Conservation (phyloP, 2,329 filamentous ascomycete species). For the Colletotrichum horii region DNA sequence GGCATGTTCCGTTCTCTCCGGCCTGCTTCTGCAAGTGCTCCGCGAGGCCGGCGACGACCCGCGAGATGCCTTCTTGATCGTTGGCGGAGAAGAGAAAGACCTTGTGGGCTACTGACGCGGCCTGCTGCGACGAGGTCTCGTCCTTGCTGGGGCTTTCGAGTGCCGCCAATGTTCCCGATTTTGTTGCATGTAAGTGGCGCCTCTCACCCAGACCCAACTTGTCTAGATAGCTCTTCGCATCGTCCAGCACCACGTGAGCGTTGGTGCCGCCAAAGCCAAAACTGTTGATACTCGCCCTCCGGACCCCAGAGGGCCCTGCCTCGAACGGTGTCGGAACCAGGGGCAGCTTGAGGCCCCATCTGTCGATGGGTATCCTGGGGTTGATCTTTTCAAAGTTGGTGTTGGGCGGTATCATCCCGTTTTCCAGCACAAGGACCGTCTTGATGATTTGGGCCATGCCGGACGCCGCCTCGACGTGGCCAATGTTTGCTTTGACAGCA, state of each 20-base stretch:
- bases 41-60: not conserved
- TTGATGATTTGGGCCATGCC: not conserved
- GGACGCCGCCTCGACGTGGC: not conserved
- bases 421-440: not conserved
- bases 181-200: not conserved
- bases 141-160: not conserved
- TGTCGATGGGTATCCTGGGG: not conserved
- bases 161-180: not conserved
- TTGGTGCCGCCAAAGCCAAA: constrained; percentile 35
- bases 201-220: not conserved
- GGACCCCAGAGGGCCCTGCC: not conserved
- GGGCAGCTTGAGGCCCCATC: not conserved
- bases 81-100: not conserved
- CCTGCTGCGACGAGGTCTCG: not conserved
- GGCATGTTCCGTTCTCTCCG: not conserved
- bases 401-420: not conserved
- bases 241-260: constrained; percentile 28
- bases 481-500: constrained; percentile 27
- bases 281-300: constrained; percentile 30
- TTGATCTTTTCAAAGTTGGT: not conserved
- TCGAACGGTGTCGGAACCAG: constrained; percentile 24
- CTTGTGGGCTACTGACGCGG: not conserved
- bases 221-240: not conserved
- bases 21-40: not conserved
- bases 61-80: not conserved